These are phyloP conservation scores for Blastocystis sp. DNA, from an alignment of 352 stramenopile genomes.

Conservation along the genomic window DNA sequence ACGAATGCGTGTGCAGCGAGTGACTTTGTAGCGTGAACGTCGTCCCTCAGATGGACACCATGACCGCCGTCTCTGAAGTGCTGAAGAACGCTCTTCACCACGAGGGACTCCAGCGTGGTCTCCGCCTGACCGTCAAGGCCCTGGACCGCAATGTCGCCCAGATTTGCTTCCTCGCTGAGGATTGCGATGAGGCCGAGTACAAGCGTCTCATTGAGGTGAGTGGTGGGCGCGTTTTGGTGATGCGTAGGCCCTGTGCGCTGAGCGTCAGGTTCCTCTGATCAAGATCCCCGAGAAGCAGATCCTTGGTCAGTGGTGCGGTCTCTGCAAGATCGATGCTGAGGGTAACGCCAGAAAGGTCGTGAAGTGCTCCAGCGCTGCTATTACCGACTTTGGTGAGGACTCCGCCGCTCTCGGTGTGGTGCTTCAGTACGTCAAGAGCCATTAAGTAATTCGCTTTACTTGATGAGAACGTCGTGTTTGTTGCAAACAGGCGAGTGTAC, in stretches of 20 bases:
- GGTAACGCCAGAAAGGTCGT: constrained; percentile 97
- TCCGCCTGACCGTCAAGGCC: constrained; percentile 97
- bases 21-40: constrained; percentile 59
- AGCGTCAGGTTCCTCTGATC: constrained; percentile 88
- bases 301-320: constrained; percentile 95
- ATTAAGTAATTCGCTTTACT: constrained; percentile 72
- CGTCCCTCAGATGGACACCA: constrained; percentile 74
- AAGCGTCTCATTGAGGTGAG: constrained; percentile 89
- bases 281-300: constrained; percentile 89
- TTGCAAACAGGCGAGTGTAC: constrained; percentile 56
- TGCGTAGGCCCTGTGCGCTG: constrained; percentile 79
- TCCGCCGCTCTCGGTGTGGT: constrained; percentile 93
- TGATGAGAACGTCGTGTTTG: constrained; percentile 46
- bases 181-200: constrained; percentile 99
- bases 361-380: constrained; percentile 92
- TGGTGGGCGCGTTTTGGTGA: neutral
- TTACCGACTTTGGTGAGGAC: constrained; percentile 99
- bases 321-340: constrained; percentile 96
- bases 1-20: neutral
- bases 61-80: constrained; percentile 92
- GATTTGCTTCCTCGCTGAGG: constrained; percentile 96
- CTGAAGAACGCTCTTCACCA: constrained; percentile 98
- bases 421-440: constrained; percentile 94
- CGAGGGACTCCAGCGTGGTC: constrained; percentile 94
- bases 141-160: constrained; percentile 93